phyloP scores from a whole-genome alignment of 1,284 basidiomycete genomes.

The Naganishia sp. region DNA sequence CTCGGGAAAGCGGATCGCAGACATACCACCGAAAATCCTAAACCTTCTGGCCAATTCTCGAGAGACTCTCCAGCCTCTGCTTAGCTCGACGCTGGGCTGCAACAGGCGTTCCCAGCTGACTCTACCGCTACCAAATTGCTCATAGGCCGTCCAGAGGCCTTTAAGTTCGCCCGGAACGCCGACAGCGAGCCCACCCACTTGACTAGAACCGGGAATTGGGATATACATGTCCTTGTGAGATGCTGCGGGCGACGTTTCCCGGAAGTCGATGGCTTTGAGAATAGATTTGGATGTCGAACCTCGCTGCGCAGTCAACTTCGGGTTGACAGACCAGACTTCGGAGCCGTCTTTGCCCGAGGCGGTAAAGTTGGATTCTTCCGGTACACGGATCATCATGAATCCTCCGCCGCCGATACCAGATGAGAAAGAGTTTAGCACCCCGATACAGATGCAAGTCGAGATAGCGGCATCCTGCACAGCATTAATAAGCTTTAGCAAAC shows the following conservation, averaged over 20 bases:
- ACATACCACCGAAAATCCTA: slow-evolving; percentile 57
- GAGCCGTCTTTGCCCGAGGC: neutral
- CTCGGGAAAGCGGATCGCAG: slow-evolving; percentile 1
- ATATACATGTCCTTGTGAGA: slow-evolving; percentile 75
- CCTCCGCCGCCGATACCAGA: slow-evolving; percentile 84
- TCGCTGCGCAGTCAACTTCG: slow-evolving; percentile 41
- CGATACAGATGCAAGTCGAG: slow-evolving; percentile 75
- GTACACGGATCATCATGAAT: slow-evolving; percentile 83
- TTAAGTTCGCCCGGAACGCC: slow-evolving; percentile 84
- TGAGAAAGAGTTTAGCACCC: slow-evolving; percentile 87
- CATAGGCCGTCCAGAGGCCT: slow-evolving; percentile 63
- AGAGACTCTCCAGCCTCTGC: slow-evolving; percentile 73
- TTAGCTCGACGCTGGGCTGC: slow-evolving; percentile 70
- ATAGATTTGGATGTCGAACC: slow-evolving; percentile 55
- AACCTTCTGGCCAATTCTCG: slow-evolving; percentile 72
- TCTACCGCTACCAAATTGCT: slow-evolving; percentile 63
- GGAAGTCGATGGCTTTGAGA: slow-evolving; percentile 79
- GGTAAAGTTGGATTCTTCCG: slow-evolving; percentile 53
- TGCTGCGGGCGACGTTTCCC: slow-evolving; percentile 77
- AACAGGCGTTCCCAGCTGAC: slow-evolving; percentile 77
- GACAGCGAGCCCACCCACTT: slow-evolving; percentile 74
- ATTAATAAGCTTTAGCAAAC: neutral
- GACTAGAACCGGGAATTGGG: slow-evolving; percentile 55
- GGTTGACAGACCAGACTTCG: slow-evolving; percentile 22
- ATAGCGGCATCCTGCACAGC: slow-evolving; percentile 70